Percentiles rank a stretch among this genome's conserved stretches.
Evolutionary conservation across 495 filamentous ascomycete species (phyloP).

Genomic region (Bryoglossum gracile): DNA sequence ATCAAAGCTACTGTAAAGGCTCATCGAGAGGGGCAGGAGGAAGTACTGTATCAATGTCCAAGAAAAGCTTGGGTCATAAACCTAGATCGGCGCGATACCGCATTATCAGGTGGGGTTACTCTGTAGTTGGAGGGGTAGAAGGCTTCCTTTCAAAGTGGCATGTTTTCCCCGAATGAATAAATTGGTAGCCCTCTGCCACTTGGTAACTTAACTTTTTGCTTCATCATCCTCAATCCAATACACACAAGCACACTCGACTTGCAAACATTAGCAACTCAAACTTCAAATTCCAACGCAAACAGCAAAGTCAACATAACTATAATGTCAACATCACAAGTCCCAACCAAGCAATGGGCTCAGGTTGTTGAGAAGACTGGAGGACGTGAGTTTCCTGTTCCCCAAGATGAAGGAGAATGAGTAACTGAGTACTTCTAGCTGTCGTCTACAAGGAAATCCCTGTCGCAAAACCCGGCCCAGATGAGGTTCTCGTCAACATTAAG

Average conservation of each 20-base stretch:
- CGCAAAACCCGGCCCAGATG: slow-evolving; percentile 69
- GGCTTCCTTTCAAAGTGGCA: slow-evolving; percentile 12
- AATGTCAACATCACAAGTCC: slow-evolving; percentile 36
- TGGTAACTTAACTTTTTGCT: too few relatives aligned
- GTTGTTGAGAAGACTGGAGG: slow-evolving; percentile 73
- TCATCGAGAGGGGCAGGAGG: too few relatives aligned
- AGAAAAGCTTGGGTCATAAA: too few relatives aligned
- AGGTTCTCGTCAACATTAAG: slow-evolving; percentile 86
- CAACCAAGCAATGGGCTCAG: slow-evolving; percentile 78
- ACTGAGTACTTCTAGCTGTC: slow-evolving; percentile 36
- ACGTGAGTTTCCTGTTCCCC: slow-evolving; percentile 34
- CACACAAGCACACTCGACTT: too few relatives aligned
- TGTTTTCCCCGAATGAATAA: slow-evolving; percentile 12
- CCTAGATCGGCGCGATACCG: slow-evolving; percentile 8
- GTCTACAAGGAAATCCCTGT: slow-evolving; percentile 81
- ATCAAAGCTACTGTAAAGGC: too few relatives aligned
- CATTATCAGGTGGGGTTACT: slow-evolving; percentile 4
- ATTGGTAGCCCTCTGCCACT: neutral
- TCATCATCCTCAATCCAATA: too few relatives aligned
- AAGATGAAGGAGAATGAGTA: slow-evolving; percentile 15
- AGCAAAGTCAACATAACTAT: neutral
- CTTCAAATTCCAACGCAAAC: neutral
- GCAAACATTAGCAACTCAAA: neutral
- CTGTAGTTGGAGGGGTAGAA: neutral
- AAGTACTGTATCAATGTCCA: too few relatives aligned